These are phyloP conservation scores for Penicillium glabrum DNA, from an alignment of 2,329 filamentous ascomycete species.

Conservation along the genomic window DNA sequence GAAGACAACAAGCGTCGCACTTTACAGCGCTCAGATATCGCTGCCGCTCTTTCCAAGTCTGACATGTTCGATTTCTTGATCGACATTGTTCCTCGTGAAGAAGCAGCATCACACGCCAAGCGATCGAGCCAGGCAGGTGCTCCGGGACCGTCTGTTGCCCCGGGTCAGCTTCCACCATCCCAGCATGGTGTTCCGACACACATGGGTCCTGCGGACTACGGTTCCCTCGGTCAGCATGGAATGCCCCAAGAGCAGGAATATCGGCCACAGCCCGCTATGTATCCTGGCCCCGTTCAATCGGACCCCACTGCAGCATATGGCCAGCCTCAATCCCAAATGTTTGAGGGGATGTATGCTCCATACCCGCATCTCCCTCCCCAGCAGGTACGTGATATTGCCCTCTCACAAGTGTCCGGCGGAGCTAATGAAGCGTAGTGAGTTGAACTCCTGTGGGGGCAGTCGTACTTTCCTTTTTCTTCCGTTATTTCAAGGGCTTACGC, in stretches of 20 bases:
- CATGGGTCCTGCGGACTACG: slow-evolving; percentile 58
- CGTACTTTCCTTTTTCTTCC: slow-evolving; percentile 1
- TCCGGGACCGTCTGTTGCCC: slow-evolving; percentile 45
- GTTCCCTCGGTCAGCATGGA: slow-evolving; percentile 61
- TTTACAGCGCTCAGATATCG: slow-evolving; percentile 92
- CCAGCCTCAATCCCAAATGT: slow-evolving; percentile 74
- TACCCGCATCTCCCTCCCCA: slow-evolving; percentile 80
- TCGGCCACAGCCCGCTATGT: slow-evolving; percentile 76
- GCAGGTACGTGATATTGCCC: slow-evolving; percentile 60
- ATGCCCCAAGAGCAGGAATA: slow-evolving; percentile 74
- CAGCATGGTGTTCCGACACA: slow-evolving; percentile 55
- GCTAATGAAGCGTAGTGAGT: not conserved
- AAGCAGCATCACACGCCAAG: slow-evolving; percentile 83
- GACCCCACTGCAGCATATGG: slow-evolving; percentile 72
- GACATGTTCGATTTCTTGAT: slow-evolving; percentile 99
- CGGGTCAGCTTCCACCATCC: slow-evolving; percentile 42
- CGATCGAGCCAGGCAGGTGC: slow-evolving; percentile 57
- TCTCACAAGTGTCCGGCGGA: not conserved
- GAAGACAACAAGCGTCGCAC: slow-evolving; percentile 98
- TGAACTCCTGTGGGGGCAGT: not conserved
- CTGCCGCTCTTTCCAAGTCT: slow-evolving; percentile 90
- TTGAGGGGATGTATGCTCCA: slow-evolving; percentile 77
- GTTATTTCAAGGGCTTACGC: slow-evolving; percentile 9
- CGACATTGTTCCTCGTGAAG: slow-evolving; percentile 95
- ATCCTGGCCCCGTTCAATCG: slow-evolving; percentile 73